Conservation (phyloP, 306 rosid genomes). For the Hylodesmum podocarpum region DNA sequence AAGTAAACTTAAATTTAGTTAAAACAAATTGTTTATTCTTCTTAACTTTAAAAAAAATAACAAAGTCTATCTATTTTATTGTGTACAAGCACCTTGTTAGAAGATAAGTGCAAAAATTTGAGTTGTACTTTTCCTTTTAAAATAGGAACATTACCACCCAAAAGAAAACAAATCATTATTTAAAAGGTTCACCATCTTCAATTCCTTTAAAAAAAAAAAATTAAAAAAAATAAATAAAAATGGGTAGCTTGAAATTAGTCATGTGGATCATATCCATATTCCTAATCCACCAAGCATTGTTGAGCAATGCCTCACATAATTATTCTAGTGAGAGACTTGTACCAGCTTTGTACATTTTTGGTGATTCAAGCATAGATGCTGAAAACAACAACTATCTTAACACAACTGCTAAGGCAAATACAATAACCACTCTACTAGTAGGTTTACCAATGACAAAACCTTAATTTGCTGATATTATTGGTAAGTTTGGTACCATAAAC, state of each 20-base stretch:
- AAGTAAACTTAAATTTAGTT: too few species aligned
- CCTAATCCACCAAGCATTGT: background rate
- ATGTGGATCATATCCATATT: background rate
- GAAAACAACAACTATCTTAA: background rate
- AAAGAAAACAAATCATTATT: background rate
- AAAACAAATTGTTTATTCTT: too few species aligned
- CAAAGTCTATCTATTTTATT: too few species aligned
- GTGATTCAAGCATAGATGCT: background rate
- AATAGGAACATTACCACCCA: background rate
- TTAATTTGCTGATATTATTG: background rate
- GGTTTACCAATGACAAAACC: background rate
- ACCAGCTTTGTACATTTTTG: background rate
- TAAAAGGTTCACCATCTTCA: background rate
- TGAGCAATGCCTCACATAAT: background rate
- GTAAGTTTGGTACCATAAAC: too few species aligned
- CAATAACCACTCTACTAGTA: background rate
- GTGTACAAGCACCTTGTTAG: too few species aligned
- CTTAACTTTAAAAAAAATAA: too few species aligned
- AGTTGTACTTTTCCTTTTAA: background rate
- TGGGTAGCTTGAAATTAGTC: background rate
- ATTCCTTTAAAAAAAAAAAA: too few species aligned
- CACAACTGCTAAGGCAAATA: background rate
- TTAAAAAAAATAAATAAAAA: too few species aligned
- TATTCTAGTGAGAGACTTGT: background rate
- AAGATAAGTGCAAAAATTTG: background rate